A percentile compares a stretch with the other conserved stretches of the same genome.
phyloP scores from a whole-genome alignment of 2,329 filamentous ascomycete genomes.

The Colletotrichum kahawae region DNA sequence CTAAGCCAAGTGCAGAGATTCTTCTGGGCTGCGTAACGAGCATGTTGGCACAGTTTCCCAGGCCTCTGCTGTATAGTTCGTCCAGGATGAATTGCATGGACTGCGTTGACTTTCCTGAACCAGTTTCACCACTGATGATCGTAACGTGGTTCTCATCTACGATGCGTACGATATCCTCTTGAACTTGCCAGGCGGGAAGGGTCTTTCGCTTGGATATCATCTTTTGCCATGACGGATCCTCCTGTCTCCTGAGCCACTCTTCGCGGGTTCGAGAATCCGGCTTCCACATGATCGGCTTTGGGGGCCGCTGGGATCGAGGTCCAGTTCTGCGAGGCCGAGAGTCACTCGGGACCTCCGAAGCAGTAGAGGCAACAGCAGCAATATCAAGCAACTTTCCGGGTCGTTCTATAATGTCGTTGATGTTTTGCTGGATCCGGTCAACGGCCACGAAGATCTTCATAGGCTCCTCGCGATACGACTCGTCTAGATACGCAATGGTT shows the following conservation, averaged over 20 bases:
- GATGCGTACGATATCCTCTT: conserved; percentile 75
- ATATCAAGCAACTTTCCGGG: conserved; percentile 87
- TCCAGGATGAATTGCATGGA: conserved; percentile 96
- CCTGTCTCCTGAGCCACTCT: conserved; percentile 74
- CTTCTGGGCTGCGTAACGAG: conserved; percentile 94
- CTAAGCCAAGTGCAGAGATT: conserved; percentile 92
- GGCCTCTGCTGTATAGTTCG: conserved; percentile 77
- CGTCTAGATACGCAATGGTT: conserved; percentile 72
- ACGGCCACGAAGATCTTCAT: conserved; percentile 89
- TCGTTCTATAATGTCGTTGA: conserved; percentile 81
- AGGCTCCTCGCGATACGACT: conserved; percentile 78
- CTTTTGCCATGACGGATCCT: conserved; percentile 67
- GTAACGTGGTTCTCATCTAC: conserved; percentile 84
- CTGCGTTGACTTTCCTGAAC: conserved; percentile 96
- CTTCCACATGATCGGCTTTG: conserved; percentile 68
- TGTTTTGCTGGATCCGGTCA: conserved; percentile 89
- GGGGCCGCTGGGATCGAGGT: conserved; percentile 46
- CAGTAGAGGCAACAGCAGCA: conserved; percentile 75
- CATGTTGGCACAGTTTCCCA: conserved; percentile 84
- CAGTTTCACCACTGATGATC: conserved; percentile 96
- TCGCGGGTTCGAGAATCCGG: conserved; percentile 64
- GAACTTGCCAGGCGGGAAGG: conserved; percentile 87
- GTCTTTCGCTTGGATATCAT: conserved; percentile 77
- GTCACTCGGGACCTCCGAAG: conserved; percentile 53
- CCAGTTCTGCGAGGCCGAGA: conserved; percentile 27